Conservation (phyloP, 176 grass and related monocot species). For the Rhipidocladum racemiflorum region DNA sequence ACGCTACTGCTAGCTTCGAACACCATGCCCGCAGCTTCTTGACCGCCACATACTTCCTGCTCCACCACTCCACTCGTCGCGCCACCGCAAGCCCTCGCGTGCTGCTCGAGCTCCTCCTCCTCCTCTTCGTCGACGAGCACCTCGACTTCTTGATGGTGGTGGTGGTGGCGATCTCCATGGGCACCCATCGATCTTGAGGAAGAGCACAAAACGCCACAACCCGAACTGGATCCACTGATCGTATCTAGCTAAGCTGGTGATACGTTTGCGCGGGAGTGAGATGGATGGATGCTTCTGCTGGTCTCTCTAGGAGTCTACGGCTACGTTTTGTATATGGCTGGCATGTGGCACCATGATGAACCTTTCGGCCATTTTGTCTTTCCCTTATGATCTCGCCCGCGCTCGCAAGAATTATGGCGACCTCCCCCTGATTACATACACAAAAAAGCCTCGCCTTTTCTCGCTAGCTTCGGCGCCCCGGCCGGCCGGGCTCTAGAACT, state of each 20-base stretch:
- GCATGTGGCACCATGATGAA: conserved; percentile 70
- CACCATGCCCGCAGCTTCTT: conserved; percentile 44
- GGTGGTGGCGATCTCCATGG: conserved; percentile 23
- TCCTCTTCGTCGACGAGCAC: conserved; percentile 42
- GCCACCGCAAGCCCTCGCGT: conserved; percentile 24
- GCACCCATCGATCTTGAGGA: conserved; percentile 39
- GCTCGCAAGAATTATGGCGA: conserved; percentile 60
- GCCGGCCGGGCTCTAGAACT: conserved; percentile 27
- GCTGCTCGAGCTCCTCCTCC: conserved; percentile 45
- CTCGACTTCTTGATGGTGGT: conserved; percentile 33
- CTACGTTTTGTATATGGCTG: conserved; percentile 62
- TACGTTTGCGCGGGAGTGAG: conserved; percentile 32
- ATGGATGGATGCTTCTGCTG: conserved; percentile 42
- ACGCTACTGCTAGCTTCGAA: conserved; percentile 56
- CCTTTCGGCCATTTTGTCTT: conserved; percentile 86
- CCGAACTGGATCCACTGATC: neutral
- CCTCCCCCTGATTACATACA: conserved; percentile 29
- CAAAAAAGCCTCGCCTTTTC: conserved; percentile 40
- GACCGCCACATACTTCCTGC: conserved; percentile 7
- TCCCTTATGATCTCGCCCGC: conserved; percentile 64
- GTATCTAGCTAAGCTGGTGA: neutral
- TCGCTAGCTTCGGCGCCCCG: conserved; percentile 25
- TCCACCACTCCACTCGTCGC: conserved; percentile 45
- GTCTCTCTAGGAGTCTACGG: conserved; percentile 51
- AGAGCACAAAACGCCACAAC: neutral